Evolutionary conservation across 2,329 filamentous ascomycete genomes (phyloP), one percentile per base, ranked within the genome.

Genomic region (Epichloe glyceriae): DNA sequence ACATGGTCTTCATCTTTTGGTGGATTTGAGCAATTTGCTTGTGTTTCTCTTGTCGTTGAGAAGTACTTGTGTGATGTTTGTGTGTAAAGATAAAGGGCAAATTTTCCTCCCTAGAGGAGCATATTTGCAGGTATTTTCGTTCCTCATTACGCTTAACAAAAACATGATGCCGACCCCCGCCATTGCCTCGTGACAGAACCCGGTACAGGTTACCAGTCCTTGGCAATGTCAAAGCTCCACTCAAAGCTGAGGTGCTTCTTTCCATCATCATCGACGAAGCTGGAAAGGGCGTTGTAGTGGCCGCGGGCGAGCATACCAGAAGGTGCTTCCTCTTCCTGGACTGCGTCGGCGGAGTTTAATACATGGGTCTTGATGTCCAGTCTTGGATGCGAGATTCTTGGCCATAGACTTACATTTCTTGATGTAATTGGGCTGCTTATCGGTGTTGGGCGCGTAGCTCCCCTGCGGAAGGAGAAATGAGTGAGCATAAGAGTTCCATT

Each of bases 171-270:
- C 43, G 30, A 51, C 41, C 30, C 19, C 15, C 19, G 14, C 26
- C 19, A 20, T 43, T 34, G 38, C n/a, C 35, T 38, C 12, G 39
- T 19, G 39, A 49, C 30, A 43, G 17, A 26, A 22, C 39, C 14
- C 15, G 42, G 33, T 60, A 58, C 14, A 34, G 17, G 11, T 55
- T 82, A 87, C 93, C 93, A 97, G 67, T 95, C 88, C 79, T 97
- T 98, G 71, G 85, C 79, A 67, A 98, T 95, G 64, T 96, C 86
- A 63, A 98, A 97, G 55, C 84, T 82, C 93, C 93, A 98, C 62
- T 95, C 86, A 68, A 98, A 98, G 66, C 85, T 77, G 56, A 98
- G 76, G 70, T 98, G 90, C 56, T 79, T 83, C 70, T 88, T 83
- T 68, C 93, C 85, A 72, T 98, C 93, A 63, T 98, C 93, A 66